Evolutionary conservation across 306 rosid genomes (phyloP).

Genomic region (Cicer pinnatifidum): DNA sequence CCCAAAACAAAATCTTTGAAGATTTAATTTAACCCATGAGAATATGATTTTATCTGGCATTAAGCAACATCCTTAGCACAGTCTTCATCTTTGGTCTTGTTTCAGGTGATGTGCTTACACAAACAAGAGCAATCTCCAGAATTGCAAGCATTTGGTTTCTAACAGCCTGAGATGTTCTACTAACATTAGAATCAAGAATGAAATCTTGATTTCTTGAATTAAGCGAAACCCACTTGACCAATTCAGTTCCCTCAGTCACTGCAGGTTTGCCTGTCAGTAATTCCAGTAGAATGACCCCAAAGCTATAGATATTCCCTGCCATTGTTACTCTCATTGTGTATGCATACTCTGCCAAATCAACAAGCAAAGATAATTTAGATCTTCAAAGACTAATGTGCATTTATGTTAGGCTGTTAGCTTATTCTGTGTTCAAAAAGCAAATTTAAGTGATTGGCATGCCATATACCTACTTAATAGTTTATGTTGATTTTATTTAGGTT

Average conservation of each 20-base stretch:
- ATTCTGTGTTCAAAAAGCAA: neutral
- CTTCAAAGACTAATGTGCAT: conserved; percentile 18
- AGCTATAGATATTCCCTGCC: conserved; percentile 87
- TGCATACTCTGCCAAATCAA: conserved; percentile 77
- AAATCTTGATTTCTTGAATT: conserved; percentile 56
- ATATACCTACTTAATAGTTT: neutral
- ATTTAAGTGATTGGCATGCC: neutral
- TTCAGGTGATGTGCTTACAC: conserved; percentile 69
- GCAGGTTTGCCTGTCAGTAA: conserved; percentile 86
- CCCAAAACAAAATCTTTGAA: neutral
- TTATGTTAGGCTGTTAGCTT: neutral
- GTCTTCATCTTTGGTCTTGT: conserved; percentile 89
- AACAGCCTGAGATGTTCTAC: conserved; percentile 66
- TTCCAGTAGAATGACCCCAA: conserved; percentile 79
- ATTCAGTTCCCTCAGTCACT: conserved; percentile 76
- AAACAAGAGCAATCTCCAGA: conserved; percentile 66
- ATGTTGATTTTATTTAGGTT: no score
- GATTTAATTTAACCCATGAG: neutral
- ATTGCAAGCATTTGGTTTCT: conserved; percentile 79
- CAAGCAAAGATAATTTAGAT: conserved; percentile 22
- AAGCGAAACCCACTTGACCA: conserved; percentile 71
- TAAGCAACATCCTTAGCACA: conserved; percentile 75
- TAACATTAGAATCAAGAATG: conserved; percentile 67
- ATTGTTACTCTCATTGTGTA: conserved; percentile 82
- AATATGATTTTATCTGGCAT: conserved; percentile 60